These are phyloP conservation scores for Neurospora intermedia DNA, from an alignment of 495 filamentous ascomycete species.

Conservation along the genomic window DNA sequence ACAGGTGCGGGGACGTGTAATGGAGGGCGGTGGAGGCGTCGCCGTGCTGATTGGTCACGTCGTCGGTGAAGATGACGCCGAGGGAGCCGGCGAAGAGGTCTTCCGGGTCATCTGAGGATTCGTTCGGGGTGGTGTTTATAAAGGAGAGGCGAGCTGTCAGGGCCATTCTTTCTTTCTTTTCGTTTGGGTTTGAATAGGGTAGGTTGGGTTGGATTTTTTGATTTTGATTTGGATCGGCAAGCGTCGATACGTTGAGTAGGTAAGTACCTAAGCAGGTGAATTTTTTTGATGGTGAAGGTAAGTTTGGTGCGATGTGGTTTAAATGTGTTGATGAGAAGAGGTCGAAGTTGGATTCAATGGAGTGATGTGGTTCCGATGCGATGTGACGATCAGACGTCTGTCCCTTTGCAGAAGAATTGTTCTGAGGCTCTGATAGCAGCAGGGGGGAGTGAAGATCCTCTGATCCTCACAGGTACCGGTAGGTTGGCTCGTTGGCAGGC, in stretches of 20 bases:
- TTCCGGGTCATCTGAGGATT: constrained; percentile 36
- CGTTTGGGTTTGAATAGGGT: not conserved
- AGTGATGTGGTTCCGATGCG: not conserved
- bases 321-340: not conserved
- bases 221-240: not conserved
- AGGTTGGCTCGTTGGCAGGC: not conserved
- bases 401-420: not conserved
- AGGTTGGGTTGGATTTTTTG: not conserved
- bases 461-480: not conserved
- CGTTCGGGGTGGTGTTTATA: constrained; percentile 15
- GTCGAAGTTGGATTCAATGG: not conserved
- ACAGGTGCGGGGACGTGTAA: constrained; percentile 52
- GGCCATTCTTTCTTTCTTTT: constrained; percentile 17
- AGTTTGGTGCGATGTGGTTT: not conserved
- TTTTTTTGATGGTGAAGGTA: not conserved
- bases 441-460: not conserved
- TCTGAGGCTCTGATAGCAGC: not conserved
- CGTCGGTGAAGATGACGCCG: constrained; percentile 65
- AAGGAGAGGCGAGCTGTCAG: constrained; percentile 31
- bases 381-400: not conserved
- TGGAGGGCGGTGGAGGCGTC: constrained; percentile 54
- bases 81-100: constrained; percentile 56
- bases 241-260: not conserved
- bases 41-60: constrained; percentile 63
- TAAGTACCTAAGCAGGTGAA: not conserved